Evolutionary conservation across 352 stramenopile genomes (phyloP), one percentile per base, ranked within the genome.

Genomic region (Plasmopara muralis): DNA sequence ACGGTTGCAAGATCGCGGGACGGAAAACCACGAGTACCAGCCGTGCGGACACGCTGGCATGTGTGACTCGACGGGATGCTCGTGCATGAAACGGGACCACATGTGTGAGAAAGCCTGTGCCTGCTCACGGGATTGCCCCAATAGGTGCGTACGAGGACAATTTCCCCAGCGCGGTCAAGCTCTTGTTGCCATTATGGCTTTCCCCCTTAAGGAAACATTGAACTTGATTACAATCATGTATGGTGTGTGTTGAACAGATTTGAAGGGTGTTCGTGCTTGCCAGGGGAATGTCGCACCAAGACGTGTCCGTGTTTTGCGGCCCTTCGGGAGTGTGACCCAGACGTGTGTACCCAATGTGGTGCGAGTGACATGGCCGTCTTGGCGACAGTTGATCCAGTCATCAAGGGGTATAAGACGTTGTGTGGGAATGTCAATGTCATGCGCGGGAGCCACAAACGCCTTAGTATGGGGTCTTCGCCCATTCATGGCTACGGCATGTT

Each of bases 41-140:
- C 81, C 81, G 39, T 91, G 81, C 55, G 79, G 74, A 33, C 81
- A 91, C 53, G 68, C 86, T 2, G 78, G 78, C 28, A 60, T 73
- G 51, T 89, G 78, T 53, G 57, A 77, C 53, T 66, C 68, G 12
- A 68, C 28, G 2, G 65, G 53, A 9, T 91, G 81, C 48, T 87
- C 76, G 6, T 91, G 76, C 43, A 85, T 87, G 48, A 69, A 62
- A 29, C 62, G 64, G 6, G 66, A 78, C 28, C 65, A 75, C 43
- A 73, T 68, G 62, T 75, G 68, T 44, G 68, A 77, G 46, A 70
- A 66, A 12, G 68, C 65, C n/a, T 78, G 68, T 31, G 60, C 62
- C 6, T 78, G 68, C 44, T 63, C 66, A 33, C 58, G 62, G 6
- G 63, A 72, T 30, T 78, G 68, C 55, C 57, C 64, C 5, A 78